Conservation (phyloP, 257 asterid genomes). For the Nicotiana knightiana region DNA sequence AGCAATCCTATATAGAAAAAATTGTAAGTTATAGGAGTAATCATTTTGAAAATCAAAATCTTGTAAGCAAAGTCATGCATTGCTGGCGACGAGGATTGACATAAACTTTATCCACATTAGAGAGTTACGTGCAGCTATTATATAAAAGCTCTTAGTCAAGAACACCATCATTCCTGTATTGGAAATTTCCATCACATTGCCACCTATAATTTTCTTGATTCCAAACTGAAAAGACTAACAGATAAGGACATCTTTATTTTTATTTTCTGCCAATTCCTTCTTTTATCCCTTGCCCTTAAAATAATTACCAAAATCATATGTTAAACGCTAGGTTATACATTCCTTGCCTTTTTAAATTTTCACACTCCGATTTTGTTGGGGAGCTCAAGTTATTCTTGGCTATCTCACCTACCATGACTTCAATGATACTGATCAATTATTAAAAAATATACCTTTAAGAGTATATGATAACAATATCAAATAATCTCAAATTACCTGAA, state of each 20-base stretch:
- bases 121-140: neutral
- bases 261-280: too few relatives aligned
- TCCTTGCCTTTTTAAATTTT: neutral
- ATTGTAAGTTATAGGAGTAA: too few relatives aligned
- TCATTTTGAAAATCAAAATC: neutral
- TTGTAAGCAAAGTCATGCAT: neutral
- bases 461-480: too few relatives aligned
- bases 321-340: neutral
- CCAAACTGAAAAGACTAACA: too few relatives aligned
- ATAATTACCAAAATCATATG: too few relatives aligned
- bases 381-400: neutral
- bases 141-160: neutral
- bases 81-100: neutral
- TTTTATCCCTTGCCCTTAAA: too few relatives aligned
- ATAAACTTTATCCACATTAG: neutral
- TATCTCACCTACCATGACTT: neutral
- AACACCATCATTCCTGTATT: neutral
- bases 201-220: too few relatives aligned
- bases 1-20: too few relatives aligned
- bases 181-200: neutral
- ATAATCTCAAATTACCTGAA: too few relatives aligned
- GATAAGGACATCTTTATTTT: too few relatives aligned
- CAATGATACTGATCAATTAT: too few relatives aligned
- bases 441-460: too few relatives aligned
- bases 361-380: constrained; percentile 8